phyloP scores from a whole-genome alignment of 257 asterid species.

The Capsicum baccatum region DNA sequence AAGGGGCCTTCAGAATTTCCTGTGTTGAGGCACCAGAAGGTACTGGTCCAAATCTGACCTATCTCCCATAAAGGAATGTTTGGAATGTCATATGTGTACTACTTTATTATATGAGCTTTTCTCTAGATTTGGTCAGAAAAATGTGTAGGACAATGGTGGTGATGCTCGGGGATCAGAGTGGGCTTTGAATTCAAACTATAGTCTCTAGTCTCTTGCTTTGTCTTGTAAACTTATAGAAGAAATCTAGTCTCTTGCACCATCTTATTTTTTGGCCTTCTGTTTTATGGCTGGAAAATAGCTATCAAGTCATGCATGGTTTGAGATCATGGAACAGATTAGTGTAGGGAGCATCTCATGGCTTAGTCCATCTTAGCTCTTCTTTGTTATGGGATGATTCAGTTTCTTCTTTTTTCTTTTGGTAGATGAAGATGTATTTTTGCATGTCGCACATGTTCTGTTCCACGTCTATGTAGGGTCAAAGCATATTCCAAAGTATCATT shows the following conservation, averaged over 20 bases:
- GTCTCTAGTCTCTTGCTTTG: background rate
- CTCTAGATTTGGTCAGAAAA: background rate
- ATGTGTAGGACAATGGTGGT: background rate
- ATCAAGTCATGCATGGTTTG: background rate
- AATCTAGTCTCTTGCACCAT: background rate
- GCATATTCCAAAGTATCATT: background rate
- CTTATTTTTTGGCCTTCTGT: background rate
- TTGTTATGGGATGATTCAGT: background rate
- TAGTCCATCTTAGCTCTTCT: background rate
- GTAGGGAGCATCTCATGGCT: background rate
- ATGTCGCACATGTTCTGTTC: background rate
- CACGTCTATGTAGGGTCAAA: background rate
- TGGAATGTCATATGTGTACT: background rate
- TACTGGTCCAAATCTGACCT: background rate
- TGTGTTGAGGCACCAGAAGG: constrained; percentile 7
- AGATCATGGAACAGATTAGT: background rate
- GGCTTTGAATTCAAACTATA: background rate
- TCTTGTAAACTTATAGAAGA: too few species aligned
- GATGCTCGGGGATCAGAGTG: background rate
- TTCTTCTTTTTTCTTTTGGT: background rate
- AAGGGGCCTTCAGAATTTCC: constrained; percentile 4
- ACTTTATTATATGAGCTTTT: background rate
- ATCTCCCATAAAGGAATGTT: background rate
- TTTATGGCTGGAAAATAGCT: background rate
- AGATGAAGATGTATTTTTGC: background rate